phyloP scores from a whole-genome alignment of 2,329 filamentous ascomycete genomes.

The Dryadomyces quercus-mongolicae region DNA sequence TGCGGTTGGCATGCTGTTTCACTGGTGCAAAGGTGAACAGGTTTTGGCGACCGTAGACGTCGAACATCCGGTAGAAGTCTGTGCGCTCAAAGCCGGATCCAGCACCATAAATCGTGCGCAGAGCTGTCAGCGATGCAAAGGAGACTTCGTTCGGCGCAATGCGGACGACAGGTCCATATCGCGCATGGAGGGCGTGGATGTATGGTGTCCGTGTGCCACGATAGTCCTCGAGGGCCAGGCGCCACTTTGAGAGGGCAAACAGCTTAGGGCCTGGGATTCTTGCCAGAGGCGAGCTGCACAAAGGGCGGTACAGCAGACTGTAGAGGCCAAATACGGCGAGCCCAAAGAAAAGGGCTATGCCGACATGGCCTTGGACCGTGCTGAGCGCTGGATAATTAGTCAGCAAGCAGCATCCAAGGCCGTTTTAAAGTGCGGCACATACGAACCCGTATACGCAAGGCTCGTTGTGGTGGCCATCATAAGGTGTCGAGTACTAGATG shows the following conservation, averaged over 20 bases:
- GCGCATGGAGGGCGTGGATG: slow-evolving; percentile 28
- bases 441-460: background rate
- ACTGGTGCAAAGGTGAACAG: slow-evolving; percentile 36
- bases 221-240: slow-evolving; percentile 31
- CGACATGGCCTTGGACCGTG: background rate
- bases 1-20: slow-evolving; percentile 32
- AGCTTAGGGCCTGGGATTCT: slow-evolving; percentile 23
- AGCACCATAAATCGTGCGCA: slow-evolving; percentile 41
- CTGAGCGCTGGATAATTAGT: background rate
- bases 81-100: slow-evolving; percentile 38
- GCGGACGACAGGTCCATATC: slow-evolving; percentile 34
- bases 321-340: background rate
- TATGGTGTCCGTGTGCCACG: slow-evolving; percentile 26
- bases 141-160: slow-evolving; percentile 34
- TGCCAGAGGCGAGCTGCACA: slow-evolving; percentile 4
- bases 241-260: slow-evolving; percentile 30
- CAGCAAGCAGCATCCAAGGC: background rate
- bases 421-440: background rate
- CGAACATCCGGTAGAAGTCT: slow-evolving; percentile 42
- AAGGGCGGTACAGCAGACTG: background rate
- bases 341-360: background rate
- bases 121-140: slow-evolving; percentile 26
- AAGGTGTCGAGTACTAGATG: too few species aligned
- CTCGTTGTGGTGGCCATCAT: background rate
- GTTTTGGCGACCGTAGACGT: slow-evolving; percentile 37